Base-by-base conservation (phyloP, 495 filamentous ascomycete genomes). In the Penicillium bovifimosum region DNA sequence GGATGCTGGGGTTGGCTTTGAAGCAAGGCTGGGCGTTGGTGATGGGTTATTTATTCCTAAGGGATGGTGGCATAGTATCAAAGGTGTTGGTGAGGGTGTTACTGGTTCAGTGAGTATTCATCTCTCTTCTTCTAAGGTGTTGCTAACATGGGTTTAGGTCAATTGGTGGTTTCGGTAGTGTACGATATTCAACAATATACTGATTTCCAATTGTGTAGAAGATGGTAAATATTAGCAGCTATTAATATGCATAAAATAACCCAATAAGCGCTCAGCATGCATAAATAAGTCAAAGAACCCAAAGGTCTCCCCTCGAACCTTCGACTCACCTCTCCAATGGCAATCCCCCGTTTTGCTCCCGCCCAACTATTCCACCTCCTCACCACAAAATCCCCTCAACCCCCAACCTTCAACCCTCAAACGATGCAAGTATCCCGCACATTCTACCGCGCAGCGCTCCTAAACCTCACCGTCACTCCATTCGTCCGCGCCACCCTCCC, bases 51-150 rank as follows among this genome's bases (percentile, higher is more conserved):
- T 92, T 64, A 91, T 98, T 49, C 93, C 92, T 0, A 83, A 80
- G 53, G 90, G 89, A 10, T 98, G 91, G 90, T 98, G 93, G 93
- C 93, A 98, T 78, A 90, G 87, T 63, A 82, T 98, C 44, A 86
- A 81, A 60, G 89, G 91, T 17, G 59, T 82, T 45, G 87, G 85
- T 11, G 57, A 74, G 17, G 79, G 81, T 11, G 77, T 86, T 29
- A 86, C 76, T 41, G 85, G 70, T 43, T 88, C 86, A 55, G 86
- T 87, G 64, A 73, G 80, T 74, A 10, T 41, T 24, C 20, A 24
- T 24, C 20, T 24, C 20, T 24, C 4, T 24, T 24, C 20, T 24
- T 24, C n/a, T 2, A 24, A 24, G 20, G 0, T 36, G 39, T 20
- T 58, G 69, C 55, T 60, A 69, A 80, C 16, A 29, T 59, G 56